phyloP scores from a whole-genome alignment of 192 early-diverging fungal genomes.

The Pilobolus umbonatus region DNA sequence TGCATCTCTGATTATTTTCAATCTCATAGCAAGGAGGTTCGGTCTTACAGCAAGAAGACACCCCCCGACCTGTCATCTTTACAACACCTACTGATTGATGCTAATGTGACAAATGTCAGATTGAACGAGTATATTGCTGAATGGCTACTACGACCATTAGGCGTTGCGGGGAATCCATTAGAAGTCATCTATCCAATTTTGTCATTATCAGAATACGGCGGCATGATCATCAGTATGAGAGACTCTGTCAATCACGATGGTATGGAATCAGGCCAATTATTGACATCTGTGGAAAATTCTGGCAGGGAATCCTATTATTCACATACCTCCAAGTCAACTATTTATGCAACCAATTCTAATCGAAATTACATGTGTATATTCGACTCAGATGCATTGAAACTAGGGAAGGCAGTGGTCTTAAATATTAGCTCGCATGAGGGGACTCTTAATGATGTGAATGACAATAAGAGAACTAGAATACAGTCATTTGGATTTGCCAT shows the following conservation, averaged over 20 bases:
- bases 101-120: conserved; percentile 55
- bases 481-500: conserved; percentile 57
- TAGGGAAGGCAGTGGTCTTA: conserved; percentile 56
- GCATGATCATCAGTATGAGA: conserved; percentile 67
- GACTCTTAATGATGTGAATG: conserved; percentile 22
- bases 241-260: conserved; percentile 38
- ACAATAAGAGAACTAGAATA: conserved; percentile 31
- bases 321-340: conserved; percentile 10
- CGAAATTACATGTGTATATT: conserved; percentile 63
- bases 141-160: conserved; percentile 41
- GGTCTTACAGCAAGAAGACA: conserved; percentile 50
- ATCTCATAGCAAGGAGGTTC: conserved; percentile 47
- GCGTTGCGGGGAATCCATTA: conserved; percentile 35
- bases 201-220: conserved; percentile 71
- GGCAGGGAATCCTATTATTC: conserved; percentile 1
- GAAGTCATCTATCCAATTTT: conserved; percentile 60
- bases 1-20: conserved; percentile 51
- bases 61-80: conserved; percentile 53
- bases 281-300: conserved; percentile 2
- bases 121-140: conserved; percentile 48
- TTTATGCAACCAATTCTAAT: conserved; percentile 20
- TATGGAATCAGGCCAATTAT: not conserved
- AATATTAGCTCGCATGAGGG: conserved; percentile 37
- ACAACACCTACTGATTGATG: conserved; percentile 60
- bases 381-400: conserved; percentile 57